These are phyloP conservation scores for Senna siamea DNA, from an alignment of 306 rosid genomes.

Conservation along the genomic window DNA sequence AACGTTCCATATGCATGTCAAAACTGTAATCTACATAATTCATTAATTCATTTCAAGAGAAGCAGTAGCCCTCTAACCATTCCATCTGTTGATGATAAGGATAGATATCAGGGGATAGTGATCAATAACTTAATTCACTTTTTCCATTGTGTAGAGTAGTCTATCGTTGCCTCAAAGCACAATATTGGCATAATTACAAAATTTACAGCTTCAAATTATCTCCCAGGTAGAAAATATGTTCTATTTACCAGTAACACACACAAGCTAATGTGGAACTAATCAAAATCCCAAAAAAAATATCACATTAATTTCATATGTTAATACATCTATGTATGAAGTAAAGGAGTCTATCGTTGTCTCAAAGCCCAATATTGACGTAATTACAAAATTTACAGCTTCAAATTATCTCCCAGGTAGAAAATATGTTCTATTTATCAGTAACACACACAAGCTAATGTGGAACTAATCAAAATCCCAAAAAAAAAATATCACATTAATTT, in stretches of 20 bases:
- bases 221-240: conserved; percentile 4
- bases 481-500: not conserved
- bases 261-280: not conserved
- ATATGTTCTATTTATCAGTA: not conserved
- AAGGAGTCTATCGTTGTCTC: conserved; percentile 1
- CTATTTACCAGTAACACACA: conserved; percentile 11
- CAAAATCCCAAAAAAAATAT: not conserved
- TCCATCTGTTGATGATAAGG: not conserved
- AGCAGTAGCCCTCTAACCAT: not conserved
- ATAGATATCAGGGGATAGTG: not conserved
- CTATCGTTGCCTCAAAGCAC: conserved; percentile 11
- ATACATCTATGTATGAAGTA: not conserved
- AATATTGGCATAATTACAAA: conserved; percentile 26
- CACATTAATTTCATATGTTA: not conserved
- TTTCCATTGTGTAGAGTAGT: not conserved
- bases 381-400: conserved; percentile 31
- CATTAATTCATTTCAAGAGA: not conserved
- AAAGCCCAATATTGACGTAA: conserved; percentile 11
- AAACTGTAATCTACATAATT: not conserved
- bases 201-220: conserved; percentile 32
- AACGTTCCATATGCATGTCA: not conserved
- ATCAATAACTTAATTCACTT: conserved; percentile 24
- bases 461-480: not conserved
- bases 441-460: conserved; percentile 12
- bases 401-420: conserved; percentile 26